Evolutionary conservation across 768 basidiomycete genomes (phyloP).

Genomic region (Leccinum truebloodii): DNA sequence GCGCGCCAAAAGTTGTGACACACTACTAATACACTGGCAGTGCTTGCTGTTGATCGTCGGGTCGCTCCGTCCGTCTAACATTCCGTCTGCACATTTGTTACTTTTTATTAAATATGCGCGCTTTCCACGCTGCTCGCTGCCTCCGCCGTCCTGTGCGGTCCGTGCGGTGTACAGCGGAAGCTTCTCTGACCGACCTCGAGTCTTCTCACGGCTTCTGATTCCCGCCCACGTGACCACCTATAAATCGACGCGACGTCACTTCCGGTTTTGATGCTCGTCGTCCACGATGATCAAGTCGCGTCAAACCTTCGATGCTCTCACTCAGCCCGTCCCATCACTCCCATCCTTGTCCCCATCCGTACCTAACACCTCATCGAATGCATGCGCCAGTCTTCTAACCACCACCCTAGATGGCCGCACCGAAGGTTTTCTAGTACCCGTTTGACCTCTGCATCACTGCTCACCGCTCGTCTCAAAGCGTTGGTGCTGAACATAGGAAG

Average conservation of each 20-base stretch:
- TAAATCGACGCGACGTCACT: constrained; percentile 12
- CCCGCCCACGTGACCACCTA: constrained; percentile 15
- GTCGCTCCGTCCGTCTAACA: constrained; percentile 3
- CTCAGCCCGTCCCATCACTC: constrained; percentile 33
- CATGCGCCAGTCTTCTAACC: constrained; percentile 77
- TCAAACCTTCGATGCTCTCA: constrained; percentile 22
- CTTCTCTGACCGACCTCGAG: neutral
- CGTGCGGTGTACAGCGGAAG: constrained; percentile 13
- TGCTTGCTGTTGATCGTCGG: no score
- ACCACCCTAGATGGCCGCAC: constrained; percentile 55
- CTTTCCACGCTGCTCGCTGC: constrained; percentile 8
- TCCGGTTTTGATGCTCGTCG: neutral
- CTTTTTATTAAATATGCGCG: constrained; percentile 7
- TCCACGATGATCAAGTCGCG: constrained; percentile 24
- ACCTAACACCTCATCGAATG: constrained; percentile 28
- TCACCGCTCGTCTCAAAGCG: constrained; percentile 38
- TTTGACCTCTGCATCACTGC: neutral
- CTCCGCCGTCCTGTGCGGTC: constrained; percentile 11
- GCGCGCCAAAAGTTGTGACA: constrained; percentile 15
- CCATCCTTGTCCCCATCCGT: constrained; percentile 19
- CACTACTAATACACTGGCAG: no score
- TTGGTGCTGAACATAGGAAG: constrained; percentile 60
- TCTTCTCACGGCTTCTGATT: constrained; percentile 3
- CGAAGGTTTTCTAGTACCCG: constrained; percentile 49
- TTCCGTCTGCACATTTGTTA: constrained; percentile 1